Evolutionary conservation across 148 eudicot genomes (phyloP).

Genomic region (Chenopodium berlandieri): DNA sequence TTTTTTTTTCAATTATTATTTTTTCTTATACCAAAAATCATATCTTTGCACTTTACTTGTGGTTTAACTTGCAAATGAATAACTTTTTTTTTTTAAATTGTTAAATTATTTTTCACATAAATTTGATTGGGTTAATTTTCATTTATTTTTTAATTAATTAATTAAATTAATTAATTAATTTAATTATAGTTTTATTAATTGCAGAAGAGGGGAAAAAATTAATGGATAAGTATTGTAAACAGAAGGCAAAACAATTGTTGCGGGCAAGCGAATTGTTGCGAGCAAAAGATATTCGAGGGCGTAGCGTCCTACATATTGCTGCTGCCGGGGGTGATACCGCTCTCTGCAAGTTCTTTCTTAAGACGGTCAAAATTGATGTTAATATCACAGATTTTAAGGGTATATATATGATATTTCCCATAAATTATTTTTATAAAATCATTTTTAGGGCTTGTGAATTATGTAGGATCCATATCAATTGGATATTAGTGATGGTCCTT

Average conservation of each 20-base stretch:
- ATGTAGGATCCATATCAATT: too few species aligned
- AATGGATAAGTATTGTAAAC: neutral
- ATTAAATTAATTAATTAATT: too few species aligned
- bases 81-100: too few species aligned
- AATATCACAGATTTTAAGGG: constrained; percentile 1
- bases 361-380: constrained; percentile 18
- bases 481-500: too few species aligned
- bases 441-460: too few species aligned
- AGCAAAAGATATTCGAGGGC: neutral
- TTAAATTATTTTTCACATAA: too few species aligned
- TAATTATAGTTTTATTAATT: neutral
- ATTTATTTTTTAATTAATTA: too few species aligned
- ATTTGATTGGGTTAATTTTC: neutral
- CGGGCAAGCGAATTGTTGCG: neutral
- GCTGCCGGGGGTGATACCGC: neutral
- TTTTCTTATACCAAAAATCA: too few species aligned
- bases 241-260: neutral
- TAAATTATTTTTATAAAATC: too few species aligned
- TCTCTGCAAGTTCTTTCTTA: constrained; percentile 12
- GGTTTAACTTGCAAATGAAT: too few species aligned
- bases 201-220: neutral
- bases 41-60: too few species aligned
- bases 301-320: neutral
- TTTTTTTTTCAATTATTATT: too few species aligned
- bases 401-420: neutral